Percentiles rank a stretch among this genome's conserved stretches.
phyloP scores from a whole-genome alignment of 1,284 basidiomycete genomes.

The Binderoboletus segoi region DNA sequence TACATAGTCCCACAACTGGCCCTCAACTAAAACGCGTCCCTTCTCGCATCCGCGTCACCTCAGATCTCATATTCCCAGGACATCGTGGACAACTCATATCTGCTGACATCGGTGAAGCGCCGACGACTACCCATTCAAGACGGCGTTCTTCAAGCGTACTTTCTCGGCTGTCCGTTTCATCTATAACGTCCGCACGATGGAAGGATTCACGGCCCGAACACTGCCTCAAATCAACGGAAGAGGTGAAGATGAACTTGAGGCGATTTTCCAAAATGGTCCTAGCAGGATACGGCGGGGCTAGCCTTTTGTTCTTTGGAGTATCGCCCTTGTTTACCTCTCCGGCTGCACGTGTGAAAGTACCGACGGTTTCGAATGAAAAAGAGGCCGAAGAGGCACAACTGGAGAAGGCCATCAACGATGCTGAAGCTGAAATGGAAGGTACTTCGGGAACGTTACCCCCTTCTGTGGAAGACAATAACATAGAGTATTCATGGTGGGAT shows the following conservation, averaged over 20 bases:
- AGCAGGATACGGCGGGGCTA: conserved; percentile 79
- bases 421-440: conserved; percentile 63
- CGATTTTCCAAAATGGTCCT: conserved; percentile 78
- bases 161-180: conserved; percentile 34
- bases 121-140: conserved; percentile 30
- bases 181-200: conserved; percentile 31
- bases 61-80: conserved; percentile 65
- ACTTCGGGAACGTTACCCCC: conserved; percentile 37
- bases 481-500: conserved; percentile 76
- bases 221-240: conserved; percentile 44
- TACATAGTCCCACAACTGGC: conserved; percentile 48
- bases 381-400: conserved; percentile 60
- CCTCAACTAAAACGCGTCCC: conserved; percentile 38
- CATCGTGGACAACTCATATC: conserved; percentile 67
- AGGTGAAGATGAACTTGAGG: conserved; percentile 67
- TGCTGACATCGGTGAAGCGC: conserved; percentile 69
- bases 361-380: conserved; percentile 41
- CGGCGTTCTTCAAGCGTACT: conserved; percentile 31
- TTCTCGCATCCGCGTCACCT: conserved; percentile 67
- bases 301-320: conserved; percentile 76
- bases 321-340: conserved; percentile 44
- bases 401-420: conserved; percentile 64
- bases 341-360: conserved; percentile 27
- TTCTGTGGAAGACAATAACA: conserved; percentile 18
- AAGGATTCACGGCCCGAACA: conserved; percentile 31